Evolutionary conservation across 2,329 filamentous ascomycete species (phyloP).

Genomic region (Corynespora cassiicola): DNA sequence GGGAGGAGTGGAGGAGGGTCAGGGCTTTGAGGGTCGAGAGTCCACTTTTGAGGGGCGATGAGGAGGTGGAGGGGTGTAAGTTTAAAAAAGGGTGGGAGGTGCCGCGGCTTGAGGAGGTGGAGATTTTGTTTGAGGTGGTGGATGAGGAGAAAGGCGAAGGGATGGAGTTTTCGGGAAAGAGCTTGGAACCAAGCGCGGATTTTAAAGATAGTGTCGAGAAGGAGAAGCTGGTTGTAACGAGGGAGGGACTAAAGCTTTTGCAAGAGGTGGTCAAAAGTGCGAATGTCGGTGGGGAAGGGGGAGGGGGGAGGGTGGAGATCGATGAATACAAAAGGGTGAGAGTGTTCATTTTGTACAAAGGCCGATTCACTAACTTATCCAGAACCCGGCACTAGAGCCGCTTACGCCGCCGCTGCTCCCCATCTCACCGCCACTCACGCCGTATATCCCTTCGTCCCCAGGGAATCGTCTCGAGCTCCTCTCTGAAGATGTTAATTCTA

Average conservation of each 20-base stretch:
- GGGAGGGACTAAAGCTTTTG: slow-evolving; percentile 43
- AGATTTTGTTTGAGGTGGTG: slow-evolving; percentile 42
- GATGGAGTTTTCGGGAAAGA: no score
- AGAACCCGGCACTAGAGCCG: slow-evolving; percentile 37
- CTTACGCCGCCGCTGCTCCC: slow-evolving; percentile 58
- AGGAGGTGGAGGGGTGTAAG: no score
- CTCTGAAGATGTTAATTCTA: slow-evolving; percentile 44
- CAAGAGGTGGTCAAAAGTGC: slow-evolving; percentile 40
- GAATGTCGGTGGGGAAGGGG: no score
- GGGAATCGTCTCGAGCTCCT: slow-evolving; percentile 43
- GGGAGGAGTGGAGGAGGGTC: no score
- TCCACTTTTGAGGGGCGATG: no score
- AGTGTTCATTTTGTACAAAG: no score
- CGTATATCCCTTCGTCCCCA: slow-evolving; percentile 49
- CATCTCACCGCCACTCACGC: slow-evolving; percentile 47
- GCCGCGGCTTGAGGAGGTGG: slow-evolving; percentile 36
- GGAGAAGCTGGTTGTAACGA: slow-evolving; percentile 49
- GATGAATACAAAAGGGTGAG: slow-evolving; percentile 36
- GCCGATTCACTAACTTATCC: slow-evolving; percentile 18
- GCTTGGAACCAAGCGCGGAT: no score
- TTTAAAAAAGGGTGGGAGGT: no score
- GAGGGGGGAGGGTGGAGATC: no score
- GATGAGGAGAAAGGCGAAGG: slow-evolving; percentile 52
- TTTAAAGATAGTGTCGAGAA: no score
- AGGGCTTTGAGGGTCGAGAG: no score